Evolutionary conservation across 176 grass and related monocot genomes (phyloP), one percentile per base, ranked within the genome.

Genomic region (Avena eriantha): DNA sequence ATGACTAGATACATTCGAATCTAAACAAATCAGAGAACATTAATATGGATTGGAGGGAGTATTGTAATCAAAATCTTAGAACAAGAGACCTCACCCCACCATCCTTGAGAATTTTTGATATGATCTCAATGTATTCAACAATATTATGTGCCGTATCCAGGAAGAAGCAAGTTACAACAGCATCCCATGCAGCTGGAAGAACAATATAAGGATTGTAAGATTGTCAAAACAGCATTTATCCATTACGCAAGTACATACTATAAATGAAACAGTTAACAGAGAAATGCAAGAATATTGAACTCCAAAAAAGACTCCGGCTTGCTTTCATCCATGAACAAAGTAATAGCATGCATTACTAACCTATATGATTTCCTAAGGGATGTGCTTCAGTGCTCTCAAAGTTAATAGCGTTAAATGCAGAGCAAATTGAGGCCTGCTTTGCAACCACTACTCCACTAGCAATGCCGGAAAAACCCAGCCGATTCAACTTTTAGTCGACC

Each of bases 161-260:
- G 80, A 99, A 99, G 85, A 99, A 99, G 81, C 94, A 99, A 34
- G 94, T 96, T 60, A 96, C 97, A 91, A 99, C 92, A 94, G 92
- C 94, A 93, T 99, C 97, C 97, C 97, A 99, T 85, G 90, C 84
- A 85, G 82, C 97, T 99, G 85, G 78, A 94, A 74, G 34, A 87
- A 39, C 76, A 87, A 14, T 41, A 80, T 21, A 49, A 36, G 76
- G 51, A 61, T 76, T 65, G 21, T 54, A 23, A 86, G 23, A 56
- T 83, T 73, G 63, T 63, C 67, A 74, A 79, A 85, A 71, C 13
- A 68, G 45, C 15, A 87, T 60, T 66, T 11, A 16, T 68, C 26
- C 49, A 80, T 54, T 59, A 83, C 49, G 46, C 43, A 85, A 14
- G 10, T 79, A 75, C 29, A 50, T 14, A 89, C 15, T 76, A 58